Conservation (phyloP, 1,139 yeast species). For the Lodderomyces margitis region DNA sequence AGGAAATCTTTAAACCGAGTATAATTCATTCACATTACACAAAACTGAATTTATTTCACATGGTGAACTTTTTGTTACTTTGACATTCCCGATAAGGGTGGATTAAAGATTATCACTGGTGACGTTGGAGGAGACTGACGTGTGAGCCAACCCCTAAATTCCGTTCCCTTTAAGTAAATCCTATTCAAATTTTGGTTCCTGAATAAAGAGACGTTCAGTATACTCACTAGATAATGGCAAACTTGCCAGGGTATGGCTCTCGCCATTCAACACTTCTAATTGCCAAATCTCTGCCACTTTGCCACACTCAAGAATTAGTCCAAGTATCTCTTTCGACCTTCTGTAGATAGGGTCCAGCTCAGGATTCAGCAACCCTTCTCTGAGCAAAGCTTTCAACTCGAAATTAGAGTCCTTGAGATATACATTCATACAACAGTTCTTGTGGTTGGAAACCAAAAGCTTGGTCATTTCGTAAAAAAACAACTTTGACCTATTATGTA, state of each 20-base stretch:
- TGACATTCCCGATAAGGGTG: too few species aligned
- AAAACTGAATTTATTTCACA: too few species aligned
- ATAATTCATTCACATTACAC: too few species aligned
- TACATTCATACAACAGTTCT: slow-evolving; percentile 35
- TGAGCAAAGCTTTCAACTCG: slow-evolving; percentile 30
- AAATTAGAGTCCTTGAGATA: slow-evolving; percentile 23
- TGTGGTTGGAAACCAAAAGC: slow-evolving; percentile 26
- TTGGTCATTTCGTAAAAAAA: slow-evolving; percentile 29
- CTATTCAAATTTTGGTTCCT: not conserved
- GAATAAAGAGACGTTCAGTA: slow-evolving; percentile 13
- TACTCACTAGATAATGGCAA: slow-evolving; percentile 13
- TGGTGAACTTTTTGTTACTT: too few species aligned
- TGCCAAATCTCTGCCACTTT: slow-evolving; percentile 14
- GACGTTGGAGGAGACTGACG: too few species aligned
- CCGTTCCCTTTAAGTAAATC: too few species aligned
- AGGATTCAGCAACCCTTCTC: slow-evolving; percentile 29
- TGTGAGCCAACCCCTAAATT: too few species aligned
- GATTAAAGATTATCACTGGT: too few species aligned
- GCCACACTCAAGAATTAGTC: slow-evolving; percentile 4
- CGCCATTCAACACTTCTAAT: slow-evolving; percentile 21
- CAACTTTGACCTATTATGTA: slow-evolving; percentile 15
- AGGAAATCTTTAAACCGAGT: too few species aligned
- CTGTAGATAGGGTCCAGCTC: slow-evolving; percentile 20
- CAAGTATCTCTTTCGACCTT: slow-evolving; percentile 24
- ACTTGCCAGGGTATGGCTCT: not conserved